phyloP scores from a whole-genome alignment of 257 asterid genomes.

The Plantago elongata region DNA sequence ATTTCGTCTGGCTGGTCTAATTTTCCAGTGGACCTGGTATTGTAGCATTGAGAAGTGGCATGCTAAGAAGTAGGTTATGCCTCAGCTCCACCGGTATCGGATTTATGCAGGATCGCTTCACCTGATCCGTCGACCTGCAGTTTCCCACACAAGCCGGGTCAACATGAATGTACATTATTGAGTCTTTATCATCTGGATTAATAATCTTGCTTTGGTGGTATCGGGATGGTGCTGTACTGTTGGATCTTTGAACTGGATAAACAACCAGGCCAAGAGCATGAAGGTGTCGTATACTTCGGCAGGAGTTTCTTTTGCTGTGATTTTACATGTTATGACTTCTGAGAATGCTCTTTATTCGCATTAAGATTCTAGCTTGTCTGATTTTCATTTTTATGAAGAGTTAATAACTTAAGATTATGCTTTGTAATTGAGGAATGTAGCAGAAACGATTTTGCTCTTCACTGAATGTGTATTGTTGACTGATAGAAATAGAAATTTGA shows the following conservation, averaged over 20 bases:
- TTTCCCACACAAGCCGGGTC: conserved; percentile 83
- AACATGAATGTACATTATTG: conserved; percentile 90
- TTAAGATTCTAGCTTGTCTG: conserved; percentile 86
- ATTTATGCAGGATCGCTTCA: conserved; percentile 74
- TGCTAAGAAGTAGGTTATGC: conserved; percentile 26
- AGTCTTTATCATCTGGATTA: conserved; percentile 86
- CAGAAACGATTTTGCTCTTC: too few species aligned
- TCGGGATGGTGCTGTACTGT: conserved; percentile 76
- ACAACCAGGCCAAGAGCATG: conserved; percentile 73
- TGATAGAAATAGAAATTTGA: too few species aligned
- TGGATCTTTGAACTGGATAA: conserved; percentile 77
- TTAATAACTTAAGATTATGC: too few species aligned
- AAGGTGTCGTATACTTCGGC: conserved; percentile 77
- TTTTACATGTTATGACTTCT: conserved; percentile 68
- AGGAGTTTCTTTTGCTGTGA: conserved; percentile 63
- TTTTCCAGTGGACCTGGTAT: conserved; percentile 94
- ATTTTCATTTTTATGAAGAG: conserved; percentile 12
- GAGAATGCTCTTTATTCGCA: conserved; percentile 89
- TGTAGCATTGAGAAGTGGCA: conserved; percentile 58
- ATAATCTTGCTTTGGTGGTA: conserved; percentile 91
- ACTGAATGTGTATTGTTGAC: too few species aligned
- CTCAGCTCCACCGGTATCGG: neutral
- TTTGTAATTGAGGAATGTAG: too few species aligned
- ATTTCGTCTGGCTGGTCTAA: conserved; percentile 58
- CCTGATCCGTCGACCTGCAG: conserved; percentile 87